phyloP scores from a whole-genome alignment of 1,139 yeast species.

The Nakaseomyces uthaithaninus region DNA sequence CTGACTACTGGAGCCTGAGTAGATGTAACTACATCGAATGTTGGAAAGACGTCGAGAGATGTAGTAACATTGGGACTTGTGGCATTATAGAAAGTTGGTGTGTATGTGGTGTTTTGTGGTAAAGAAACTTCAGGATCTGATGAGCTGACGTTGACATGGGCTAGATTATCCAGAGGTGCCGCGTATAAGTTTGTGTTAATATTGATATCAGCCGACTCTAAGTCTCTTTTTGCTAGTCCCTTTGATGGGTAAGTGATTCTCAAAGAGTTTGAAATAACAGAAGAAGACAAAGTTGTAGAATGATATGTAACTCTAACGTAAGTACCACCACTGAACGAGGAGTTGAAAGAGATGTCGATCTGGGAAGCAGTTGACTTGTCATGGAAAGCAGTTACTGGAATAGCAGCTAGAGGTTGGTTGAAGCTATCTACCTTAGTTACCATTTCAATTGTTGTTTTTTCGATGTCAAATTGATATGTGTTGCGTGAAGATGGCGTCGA shows the following conservation, averaged over 20 bases:
- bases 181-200: slow-evolving; percentile 5
- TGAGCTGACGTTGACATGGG: neutral
- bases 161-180: slow-evolving; percentile 1
- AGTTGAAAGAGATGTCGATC: slow-evolving; percentile 17
- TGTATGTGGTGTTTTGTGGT: neutral
- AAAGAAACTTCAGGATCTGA: slow-evolving; percentile 1
- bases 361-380: slow-evolving; percentile 21
- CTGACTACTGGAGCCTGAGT: slow-evolving; percentile 14
- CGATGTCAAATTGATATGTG: slow-evolving; percentile 17
- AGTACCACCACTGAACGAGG: slow-evolving; percentile 26
- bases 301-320: slow-evolving; percentile 23
- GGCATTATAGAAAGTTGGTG: slow-evolving; percentile 4
- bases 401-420: slow-evolving; percentile 19
- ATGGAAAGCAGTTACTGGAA: slow-evolving; percentile 21
- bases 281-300: slow-evolving; percentile 13
- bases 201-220: neutral
- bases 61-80: slow-evolving; percentile 1
- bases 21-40: slow-evolving; percentile 3
- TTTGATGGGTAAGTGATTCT: slow-evolving; percentile 12
- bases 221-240: slow-evolving; percentile 4
- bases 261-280: slow-evolving; percentile 15
- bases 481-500: slow-evolving; percentile 16
- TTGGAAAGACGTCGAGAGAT: neutral
- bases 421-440: slow-evolving; percentile 22
- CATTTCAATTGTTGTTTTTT: slow-evolving; percentile 19